These are phyloP conservation scores for Dendrocalamus sinicus DNA, from an alignment of 176 grass and related monocot species.

Conservation along the genomic window DNA sequence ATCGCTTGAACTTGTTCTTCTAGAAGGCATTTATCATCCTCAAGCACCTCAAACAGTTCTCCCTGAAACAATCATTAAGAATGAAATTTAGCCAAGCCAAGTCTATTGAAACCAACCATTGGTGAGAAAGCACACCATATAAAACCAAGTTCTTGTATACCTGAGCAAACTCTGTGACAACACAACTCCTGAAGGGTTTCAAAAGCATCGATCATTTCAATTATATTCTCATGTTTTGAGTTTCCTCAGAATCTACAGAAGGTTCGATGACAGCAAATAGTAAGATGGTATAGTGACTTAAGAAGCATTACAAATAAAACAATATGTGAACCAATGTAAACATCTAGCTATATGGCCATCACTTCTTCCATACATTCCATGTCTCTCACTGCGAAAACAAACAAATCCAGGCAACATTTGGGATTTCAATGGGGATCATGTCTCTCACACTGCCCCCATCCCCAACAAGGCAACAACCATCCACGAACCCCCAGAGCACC, in stretches of 20 bases:
- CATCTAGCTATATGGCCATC: neutral
- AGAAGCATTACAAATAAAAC: neutral
- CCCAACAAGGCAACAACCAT: neutral
- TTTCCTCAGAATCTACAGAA: conserved; percentile 81
- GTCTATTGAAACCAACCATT: neutral
- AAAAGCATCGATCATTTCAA: conserved; percentile 95
- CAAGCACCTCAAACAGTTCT: conserved; percentile 96
- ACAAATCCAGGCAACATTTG: neutral
- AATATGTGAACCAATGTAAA: neutral
- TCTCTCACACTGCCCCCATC: neutral
- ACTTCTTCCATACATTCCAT: neutral
- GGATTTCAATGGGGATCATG: neutral
- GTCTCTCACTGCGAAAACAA: neutral
- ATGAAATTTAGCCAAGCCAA: conserved; percentile 3
- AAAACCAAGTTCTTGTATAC: conserved; percentile 44
- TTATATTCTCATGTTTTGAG: conserved; percentile 95
- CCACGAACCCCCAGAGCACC: neutral
- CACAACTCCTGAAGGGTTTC: conserved; percentile 97
- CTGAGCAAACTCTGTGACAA: conserved; percentile 98
- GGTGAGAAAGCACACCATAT: neutral
- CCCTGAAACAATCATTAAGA: conserved; percentile 57
- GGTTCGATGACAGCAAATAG: neutral
- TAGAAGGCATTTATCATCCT: conserved; percentile 94
- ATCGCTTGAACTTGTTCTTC: conserved; percentile 98
- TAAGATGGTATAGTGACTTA: conserved; percentile 34